These are phyloP conservation scores for Parastagonospora nodorum DNA, from an alignment of 2,329 filamentous ascomycete genomes.

Conservation along the genomic window DNA sequence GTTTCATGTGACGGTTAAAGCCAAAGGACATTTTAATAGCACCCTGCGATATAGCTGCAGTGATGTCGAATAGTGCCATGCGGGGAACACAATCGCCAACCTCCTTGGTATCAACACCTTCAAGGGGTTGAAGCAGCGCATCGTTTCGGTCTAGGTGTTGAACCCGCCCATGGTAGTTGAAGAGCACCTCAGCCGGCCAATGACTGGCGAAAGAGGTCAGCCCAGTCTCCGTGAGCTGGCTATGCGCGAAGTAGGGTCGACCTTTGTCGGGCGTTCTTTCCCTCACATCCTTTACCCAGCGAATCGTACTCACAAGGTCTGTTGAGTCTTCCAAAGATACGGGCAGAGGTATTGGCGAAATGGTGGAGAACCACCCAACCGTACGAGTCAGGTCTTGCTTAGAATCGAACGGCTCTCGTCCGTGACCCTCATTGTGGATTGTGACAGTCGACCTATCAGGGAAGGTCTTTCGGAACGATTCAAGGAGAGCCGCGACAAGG, in stretches of 20 bases:
- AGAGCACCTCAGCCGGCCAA: constrained; percentile 41
- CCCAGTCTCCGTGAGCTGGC: constrained; percentile 31
- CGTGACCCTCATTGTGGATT: constrained; percentile 57
- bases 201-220: constrained; percentile 32
- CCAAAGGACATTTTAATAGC: constrained; percentile 39
- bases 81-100: constrained; percentile 34
- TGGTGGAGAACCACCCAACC: constrained; percentile 58
- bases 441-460: constrained; percentile 47
- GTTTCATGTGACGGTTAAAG: constrained; percentile 39
- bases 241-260: constrained; percentile 38
- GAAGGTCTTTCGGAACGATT: constrained; percentile 54
- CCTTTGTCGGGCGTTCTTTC: constrained; percentile 39
- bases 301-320: constrained; percentile 37
- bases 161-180: constrained; percentile 41
- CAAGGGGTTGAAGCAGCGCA: constrained; percentile 28
- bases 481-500: constrained; percentile 40
- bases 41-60: constrained; percentile 35
- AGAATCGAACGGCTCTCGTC: constrained; percentile 52
- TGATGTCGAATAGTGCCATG: constrained; percentile 39
- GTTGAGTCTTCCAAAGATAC: constrained; percentile 28
- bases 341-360: constrained; percentile 35
- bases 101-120: constrained; percentile 27
- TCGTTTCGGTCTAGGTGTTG: constrained; percentile 40
- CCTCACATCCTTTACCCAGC: constrained; percentile 41
- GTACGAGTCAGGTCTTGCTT: constrained; percentile 56